Evolutionary conservation across 148 eudicot genomes (phyloP).

Genomic region (Rhododendron ovatum): DNA sequence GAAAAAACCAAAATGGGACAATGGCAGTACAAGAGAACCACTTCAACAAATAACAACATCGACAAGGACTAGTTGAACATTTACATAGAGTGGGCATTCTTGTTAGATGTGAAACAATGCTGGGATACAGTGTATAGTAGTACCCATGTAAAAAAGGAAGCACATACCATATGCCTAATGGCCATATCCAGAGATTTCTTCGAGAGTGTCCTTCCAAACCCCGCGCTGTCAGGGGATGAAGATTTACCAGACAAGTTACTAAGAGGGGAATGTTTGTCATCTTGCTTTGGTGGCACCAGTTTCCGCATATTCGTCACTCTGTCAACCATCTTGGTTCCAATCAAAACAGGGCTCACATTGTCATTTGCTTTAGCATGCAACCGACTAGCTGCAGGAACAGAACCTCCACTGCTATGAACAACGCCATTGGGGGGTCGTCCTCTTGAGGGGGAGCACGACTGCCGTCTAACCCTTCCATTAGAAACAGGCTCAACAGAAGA

Average conservation of each 20-base stretch:
- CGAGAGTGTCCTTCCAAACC: slow-evolving; percentile 89
- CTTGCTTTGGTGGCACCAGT: slow-evolving; percentile 78
- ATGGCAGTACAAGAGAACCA: not conserved
- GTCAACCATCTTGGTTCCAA: slow-evolving; percentile 97
- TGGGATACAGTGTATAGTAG: not conserved
- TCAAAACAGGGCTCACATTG: slow-evolving; percentile 73
- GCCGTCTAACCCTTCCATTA: slow-evolving; percentile 68
- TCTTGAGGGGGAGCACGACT: slow-evolving; percentile 91
- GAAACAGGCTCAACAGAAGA: slow-evolving; percentile 69
- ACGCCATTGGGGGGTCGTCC: slow-evolving; percentile 74
- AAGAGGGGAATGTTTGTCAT: slow-evolving; percentile 72
- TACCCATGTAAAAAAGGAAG: not conserved
- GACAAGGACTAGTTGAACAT: not conserved
- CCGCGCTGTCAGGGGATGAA: slow-evolving; percentile 86
- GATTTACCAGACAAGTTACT: slow-evolving; percentile 84
- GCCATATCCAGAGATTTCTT: slow-evolving; percentile 99
- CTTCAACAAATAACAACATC: not conserved
- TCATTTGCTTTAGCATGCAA: slow-evolving; percentile 70
- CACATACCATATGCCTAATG: slow-evolving; percentile 85
- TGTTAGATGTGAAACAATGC: not conserved
- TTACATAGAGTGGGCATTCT: not conserved
- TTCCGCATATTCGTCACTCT: slow-evolving; percentile 95
- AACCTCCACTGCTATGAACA: slow-evolving; percentile 59
- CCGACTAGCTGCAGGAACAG: slow-evolving; percentile 75
- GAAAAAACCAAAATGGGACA: not conserved